Percentiles rank a stretch among this genome's conserved stretches.
Conservation (phyloP, 73 alveolate genomes). For the Paramecium sexaurelia region DNA sequence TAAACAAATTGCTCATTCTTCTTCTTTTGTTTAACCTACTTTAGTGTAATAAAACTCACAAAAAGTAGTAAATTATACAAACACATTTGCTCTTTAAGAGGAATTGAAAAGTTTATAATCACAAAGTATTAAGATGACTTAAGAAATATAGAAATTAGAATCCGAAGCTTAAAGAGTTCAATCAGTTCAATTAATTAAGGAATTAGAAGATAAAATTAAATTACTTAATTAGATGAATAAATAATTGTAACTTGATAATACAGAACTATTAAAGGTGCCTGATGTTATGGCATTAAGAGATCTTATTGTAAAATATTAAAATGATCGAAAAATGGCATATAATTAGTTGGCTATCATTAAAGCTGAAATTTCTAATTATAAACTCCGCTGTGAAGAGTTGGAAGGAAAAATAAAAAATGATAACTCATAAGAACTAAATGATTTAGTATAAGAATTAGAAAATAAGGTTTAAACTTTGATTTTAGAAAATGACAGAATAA, state of each 20-base stretch:
- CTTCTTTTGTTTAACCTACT: background rate
- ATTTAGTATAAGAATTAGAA: background rate
- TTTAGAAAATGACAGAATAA: background rate
- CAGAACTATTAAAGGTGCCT: background rate
- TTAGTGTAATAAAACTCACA: background rate
- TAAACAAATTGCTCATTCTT: background rate
- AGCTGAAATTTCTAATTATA: background rate
- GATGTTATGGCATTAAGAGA: background rate
- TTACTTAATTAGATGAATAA: background rate
- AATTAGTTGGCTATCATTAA: background rate
- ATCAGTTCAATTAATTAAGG: background rate
- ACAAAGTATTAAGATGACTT: background rate
- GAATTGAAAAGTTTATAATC: background rate
- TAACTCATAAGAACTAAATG: background rate
- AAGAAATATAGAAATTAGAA: background rate
- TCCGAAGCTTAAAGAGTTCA: background rate
- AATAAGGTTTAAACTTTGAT: background rate
- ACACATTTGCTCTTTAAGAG: background rate
- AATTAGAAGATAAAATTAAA: background rate
- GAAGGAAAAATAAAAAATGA: background rate
- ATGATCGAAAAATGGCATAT: background rate
- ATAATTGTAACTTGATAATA: background rate
- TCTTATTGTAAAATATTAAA: background rate
- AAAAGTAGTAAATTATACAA: background rate
- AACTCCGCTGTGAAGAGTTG: background rate